Evolutionary conservation across 148 eudicot genomes (phyloP), one percentile per base, ranked within the genome.

Genomic region (Silene uniflora): DNA sequence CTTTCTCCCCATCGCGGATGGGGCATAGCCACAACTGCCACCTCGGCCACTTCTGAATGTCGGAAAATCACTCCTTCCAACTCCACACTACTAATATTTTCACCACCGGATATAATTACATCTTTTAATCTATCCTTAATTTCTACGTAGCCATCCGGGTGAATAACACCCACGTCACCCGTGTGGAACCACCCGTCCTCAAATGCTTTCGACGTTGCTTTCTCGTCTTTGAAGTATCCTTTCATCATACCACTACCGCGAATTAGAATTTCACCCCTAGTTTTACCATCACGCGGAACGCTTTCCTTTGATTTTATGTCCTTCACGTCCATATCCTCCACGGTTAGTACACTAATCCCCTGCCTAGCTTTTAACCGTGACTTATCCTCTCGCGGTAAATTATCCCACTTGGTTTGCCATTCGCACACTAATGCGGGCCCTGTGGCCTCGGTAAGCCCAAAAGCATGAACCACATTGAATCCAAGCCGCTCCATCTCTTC

Each of bases 181-280:
- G 98, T 91, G 21, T 81, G 70, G 18, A 88, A 91, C 98, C 98
- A 93, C 12, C 93, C 98, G 0, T 78, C 76, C 5, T 68, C 62
- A 24, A 93, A 91, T 0, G 92, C 97, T 16, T 83, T 73, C 3
- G 65, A n/a, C 0, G 86, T 93, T 21, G 84, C 97, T 1, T 47
- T 49, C 44, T 87, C 83, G 47, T 93, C 81, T 59, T 89, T 91
- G 1, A 80, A 75, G 72, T 93, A 93, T 13, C 98, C 97, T 62
- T 93, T 93, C 98, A 93, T 93, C 69, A 93, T 85, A n/a, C 98
- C 89, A 60, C 94, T 93, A 1, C 94, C 97, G 0, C 94, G 85
- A 0, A 93, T 77, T 7, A 90, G 89, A 32, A 93, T 89, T 55
- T 93, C 98, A 0, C 98, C 98, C 77, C 72, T 80, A 0, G 92